phyloP scores from a whole-genome alignment of 2,329 filamentous ascomycete species.

The Claviceps purpurea region DNA sequence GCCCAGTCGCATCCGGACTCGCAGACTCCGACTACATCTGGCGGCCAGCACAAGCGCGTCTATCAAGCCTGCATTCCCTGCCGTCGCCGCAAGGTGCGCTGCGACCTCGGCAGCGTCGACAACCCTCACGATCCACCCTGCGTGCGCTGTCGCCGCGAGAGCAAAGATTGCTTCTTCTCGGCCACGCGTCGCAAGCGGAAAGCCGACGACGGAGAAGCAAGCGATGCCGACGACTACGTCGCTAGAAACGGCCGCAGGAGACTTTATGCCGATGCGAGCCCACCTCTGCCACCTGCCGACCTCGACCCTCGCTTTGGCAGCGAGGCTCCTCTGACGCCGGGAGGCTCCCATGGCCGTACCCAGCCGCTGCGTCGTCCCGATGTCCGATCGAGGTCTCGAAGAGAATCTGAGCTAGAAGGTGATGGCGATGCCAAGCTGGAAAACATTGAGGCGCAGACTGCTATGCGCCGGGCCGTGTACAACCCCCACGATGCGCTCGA shows the following conservation, averaged over 20 bases:
- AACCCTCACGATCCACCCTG: slow-evolving; percentile 90
- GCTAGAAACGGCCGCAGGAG: slow-evolving; percentile 63
- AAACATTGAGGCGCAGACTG: slow-evolving; percentile 49
- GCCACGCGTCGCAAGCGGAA: slow-evolving; percentile 88
- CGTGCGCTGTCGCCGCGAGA: slow-evolving; percentile 83
- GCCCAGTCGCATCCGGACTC: neutral
- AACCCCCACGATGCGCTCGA: slow-evolving; percentile 88
- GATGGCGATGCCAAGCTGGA: slow-evolving; percentile 49
- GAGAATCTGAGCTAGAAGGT: slow-evolving; percentile 27
- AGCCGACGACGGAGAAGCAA: slow-evolving; percentile 43
- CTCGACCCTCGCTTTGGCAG: slow-evolving; percentile 34
- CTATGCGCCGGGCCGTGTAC: slow-evolving; percentile 63
- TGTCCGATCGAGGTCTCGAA: slow-evolving; percentile 15
- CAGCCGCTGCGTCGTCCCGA: slow-evolving; percentile 54
- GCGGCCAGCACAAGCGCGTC: slow-evolving; percentile 38
- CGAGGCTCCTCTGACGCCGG: slow-evolving; percentile 47
- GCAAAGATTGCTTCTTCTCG: slow-evolving; percentile 95
- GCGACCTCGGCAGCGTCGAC: slow-evolving; percentile 64
- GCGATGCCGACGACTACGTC: slow-evolving; percentile 51
- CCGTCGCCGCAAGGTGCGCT: slow-evolving; percentile 47
- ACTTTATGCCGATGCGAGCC: slow-evolving; percentile 33
- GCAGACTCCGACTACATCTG: slow-evolving; percentile 3
- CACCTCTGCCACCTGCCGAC: slow-evolving; percentile 26
- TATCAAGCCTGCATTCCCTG: slow-evolving; percentile 53
- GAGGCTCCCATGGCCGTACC: slow-evolving; percentile 49